Conservation (phyloP, 1,284 basidiomycete genomes). For the Cutaneotrichosporon cutaneum region DNA sequence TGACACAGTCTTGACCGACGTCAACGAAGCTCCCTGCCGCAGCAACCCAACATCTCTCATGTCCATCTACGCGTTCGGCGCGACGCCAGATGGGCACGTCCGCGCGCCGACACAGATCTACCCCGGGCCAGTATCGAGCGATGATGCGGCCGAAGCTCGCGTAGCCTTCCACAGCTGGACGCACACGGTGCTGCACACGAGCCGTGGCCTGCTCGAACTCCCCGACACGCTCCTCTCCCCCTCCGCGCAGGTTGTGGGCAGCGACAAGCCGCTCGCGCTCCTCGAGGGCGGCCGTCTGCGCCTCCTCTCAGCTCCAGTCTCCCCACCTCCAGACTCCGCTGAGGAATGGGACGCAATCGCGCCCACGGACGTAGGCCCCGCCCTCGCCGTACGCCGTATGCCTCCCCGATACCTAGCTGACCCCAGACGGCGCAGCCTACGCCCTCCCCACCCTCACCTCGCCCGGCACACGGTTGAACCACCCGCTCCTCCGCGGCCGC, state of each 20-base stretch:
- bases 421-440: background rate
- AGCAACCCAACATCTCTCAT: background rate
- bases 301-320: background rate
- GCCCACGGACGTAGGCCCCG: background rate
- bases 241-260: background rate
- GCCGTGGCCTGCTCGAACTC: background rate
- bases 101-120: background rate
- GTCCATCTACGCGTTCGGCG: background rate
- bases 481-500: background rate
- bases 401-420: background rate
- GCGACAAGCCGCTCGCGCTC: background rate
- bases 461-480: background rate
- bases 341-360: background rate
- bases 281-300: background rate
- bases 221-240: background rate
- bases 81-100: background rate
- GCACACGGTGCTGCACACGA: background rate
- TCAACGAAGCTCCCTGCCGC: background rate
- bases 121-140: background rate
- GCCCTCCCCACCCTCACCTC: background rate
- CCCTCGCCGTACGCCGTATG: background rate
- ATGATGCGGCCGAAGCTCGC: background rate
- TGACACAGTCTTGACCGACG: background rate
- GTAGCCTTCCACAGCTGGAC: slow-evolving; percentile 4
- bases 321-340: background rate